These are phyloP conservation scores for Monosporascus sp. DNA, from an alignment of 2,329 filamentous ascomycete species.

Conservation along the genomic window DNA sequence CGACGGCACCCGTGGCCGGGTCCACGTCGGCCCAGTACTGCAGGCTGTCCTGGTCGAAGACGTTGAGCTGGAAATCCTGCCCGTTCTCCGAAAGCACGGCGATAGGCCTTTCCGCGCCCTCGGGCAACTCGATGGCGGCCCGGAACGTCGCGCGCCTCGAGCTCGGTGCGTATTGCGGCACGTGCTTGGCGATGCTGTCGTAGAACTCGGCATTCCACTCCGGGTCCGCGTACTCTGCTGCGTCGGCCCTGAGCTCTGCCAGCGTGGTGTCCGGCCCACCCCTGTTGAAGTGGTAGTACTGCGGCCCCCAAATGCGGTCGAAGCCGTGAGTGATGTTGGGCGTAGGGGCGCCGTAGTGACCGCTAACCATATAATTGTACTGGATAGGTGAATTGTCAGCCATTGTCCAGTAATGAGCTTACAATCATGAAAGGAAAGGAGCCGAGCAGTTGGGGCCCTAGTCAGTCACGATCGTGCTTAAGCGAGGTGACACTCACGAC, in stretches of 20 bases:
- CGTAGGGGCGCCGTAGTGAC: constrained; percentile 52
- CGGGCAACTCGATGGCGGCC: constrained; percentile 46
- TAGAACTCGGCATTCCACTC: constrained; percentile 58
- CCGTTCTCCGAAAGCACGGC: constrained; percentile 50
- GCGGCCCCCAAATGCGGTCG: constrained; percentile 59
- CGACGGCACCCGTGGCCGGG: constrained; percentile 36
- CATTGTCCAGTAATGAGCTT: not conserved
- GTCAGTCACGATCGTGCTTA: too few species aligned
- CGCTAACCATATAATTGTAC: constrained; percentile 39
- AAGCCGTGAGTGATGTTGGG: constrained; percentile 61
- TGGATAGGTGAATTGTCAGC: constrained; percentile 3
- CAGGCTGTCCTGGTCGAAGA: constrained; percentile 44
- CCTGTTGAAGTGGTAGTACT: constrained; percentile 60
- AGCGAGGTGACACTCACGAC: constrained; percentile 36
- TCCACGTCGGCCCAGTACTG: constrained; percentile 58
- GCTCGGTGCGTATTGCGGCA: constrained; percentile 53
- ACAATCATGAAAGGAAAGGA: too few species aligned
- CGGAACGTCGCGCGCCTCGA: constrained; percentile 46
- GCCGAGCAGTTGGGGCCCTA: too few species aligned
- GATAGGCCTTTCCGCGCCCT: constrained; percentile 44
- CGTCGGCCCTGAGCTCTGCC: constrained; percentile 47
- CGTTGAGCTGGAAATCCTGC: constrained; percentile 55
- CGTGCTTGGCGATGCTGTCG: constrained; percentile 53
- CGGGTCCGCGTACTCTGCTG: constrained; percentile 43
- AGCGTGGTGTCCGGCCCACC: constrained; percentile 41